Evolutionary conservation across 495 filamentous ascomycete species (phyloP), one percentile per base, ranked within the genome.

Genomic region (Aspergillus asperescens): DNA sequence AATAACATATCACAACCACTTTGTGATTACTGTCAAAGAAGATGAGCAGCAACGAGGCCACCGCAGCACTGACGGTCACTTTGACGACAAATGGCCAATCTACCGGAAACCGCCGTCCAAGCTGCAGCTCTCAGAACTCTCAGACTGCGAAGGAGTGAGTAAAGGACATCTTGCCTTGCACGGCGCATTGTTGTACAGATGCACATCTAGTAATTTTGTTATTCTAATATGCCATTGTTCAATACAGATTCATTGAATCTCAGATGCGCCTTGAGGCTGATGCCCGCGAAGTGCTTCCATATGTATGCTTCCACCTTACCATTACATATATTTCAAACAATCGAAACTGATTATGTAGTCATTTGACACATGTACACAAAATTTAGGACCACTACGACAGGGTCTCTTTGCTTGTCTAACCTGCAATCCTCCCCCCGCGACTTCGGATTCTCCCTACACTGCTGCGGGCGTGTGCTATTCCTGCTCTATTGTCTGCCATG

Each of bases 401-500:
- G 81, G 67, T 27, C 79, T 96, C 20, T 98, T 91, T 60, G 84
- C 92, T 40, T 97, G 93, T 56, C 70, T 95, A 31, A 96, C 93
- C 39, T 97, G 93, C 76, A 92, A 90, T 56, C 90, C 93, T 25
- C 83, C 88, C 16, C 83, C 88, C 9, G 48, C 71, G 4, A 75
- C 81, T 34, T 59, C 77, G 4, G 73, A 79, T 45, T 80, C 82
- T 6, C 58, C 79, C n/a, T 89, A 85, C 68, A 81, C 73, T 12
- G 76, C 87, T 4, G 93, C 91, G 7, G 93, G 83, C 18, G 83
- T 98, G 52, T 98, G 93, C 73, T 98, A 98, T 61, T 86, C 89
- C 19, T 99, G 93, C 75, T 95, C 89, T 15, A 93, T 99, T 29
- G 83, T 89, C 57, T 99, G 93, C 66, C 93, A 99, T 59, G 90